A percentile compares a stretch with the other conserved stretches of the same genome.
Conservation (phyloP, 2,329 filamentous ascomycete species). For the Hypoxylon sp. region DNA sequence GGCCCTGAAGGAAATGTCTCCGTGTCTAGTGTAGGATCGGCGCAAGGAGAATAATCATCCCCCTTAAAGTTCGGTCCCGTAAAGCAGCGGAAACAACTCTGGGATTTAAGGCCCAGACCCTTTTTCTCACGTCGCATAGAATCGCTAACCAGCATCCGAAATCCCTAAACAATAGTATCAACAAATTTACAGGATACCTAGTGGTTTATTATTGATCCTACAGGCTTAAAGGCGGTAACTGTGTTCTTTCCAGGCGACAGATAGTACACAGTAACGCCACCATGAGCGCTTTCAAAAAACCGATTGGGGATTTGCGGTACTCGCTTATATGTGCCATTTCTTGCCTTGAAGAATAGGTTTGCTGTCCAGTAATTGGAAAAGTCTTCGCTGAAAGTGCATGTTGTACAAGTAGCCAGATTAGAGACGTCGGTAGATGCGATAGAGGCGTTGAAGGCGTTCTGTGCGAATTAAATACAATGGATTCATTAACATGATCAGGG, state of each 20-base stretch:
- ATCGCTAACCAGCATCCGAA: slow-evolving; percentile 60
- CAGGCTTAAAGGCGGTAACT: slow-evolving; percentile 58
- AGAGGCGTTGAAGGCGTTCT: slow-evolving; percentile 48
- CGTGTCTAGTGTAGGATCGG: slow-evolving; percentile 61
- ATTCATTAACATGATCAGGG: background rate
- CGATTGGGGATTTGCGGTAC: slow-evolving; percentile 56
- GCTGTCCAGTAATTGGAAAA: slow-evolving; percentile 51
- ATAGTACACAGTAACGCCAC: slow-evolving; percentile 60
- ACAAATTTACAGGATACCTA: slow-evolving; percentile 43
- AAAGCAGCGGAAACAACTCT: slow-evolving; percentile 59
- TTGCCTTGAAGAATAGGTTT: slow-evolving; percentile 47
- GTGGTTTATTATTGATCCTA: slow-evolving; percentile 63
- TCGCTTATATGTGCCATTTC: slow-evolving; percentile 50
- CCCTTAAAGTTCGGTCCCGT: slow-evolving; percentile 58
- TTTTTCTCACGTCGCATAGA: slow-evolving; percentile 51
- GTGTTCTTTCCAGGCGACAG: slow-evolving; percentile 53
- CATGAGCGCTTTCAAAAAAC: slow-evolving; percentile 40
- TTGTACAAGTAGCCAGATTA: slow-evolving; percentile 57
- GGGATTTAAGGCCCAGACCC: slow-evolving; percentile 49
- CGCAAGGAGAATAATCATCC: slow-evolving; percentile 57
- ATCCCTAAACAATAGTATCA: slow-evolving; percentile 61
- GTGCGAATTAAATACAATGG: slow-evolving; percentile 4
- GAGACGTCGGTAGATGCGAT: slow-evolving; percentile 51
- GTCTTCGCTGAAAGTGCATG: slow-evolving; percentile 54
- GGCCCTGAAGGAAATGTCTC: slow-evolving; percentile 57